Base-by-base conservation (phyloP, 164 flowering plant genomes). In the Annona squamosa region DNA sequence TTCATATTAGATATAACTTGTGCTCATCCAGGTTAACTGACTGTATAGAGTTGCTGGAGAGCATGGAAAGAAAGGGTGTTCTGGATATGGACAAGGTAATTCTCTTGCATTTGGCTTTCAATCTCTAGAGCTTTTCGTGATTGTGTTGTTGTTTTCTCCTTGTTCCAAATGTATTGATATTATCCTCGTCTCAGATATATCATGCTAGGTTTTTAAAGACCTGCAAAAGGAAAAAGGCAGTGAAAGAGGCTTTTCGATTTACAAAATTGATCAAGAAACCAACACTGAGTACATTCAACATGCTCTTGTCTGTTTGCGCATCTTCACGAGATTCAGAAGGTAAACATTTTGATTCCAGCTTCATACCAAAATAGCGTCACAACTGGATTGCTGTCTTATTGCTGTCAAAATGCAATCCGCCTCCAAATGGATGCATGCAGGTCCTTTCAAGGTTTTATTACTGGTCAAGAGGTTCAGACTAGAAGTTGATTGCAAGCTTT, bases 251-350 rank as follows among this genome's bases (percentile, higher is more conserved):
- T 63, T 91, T 95, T 74, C 86, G 85, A 73, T 95, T 87, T 79
- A 77, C 78, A 64, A 87, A 82, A 80, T 81, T 95, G 81, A 86
- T 95, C 48, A 76, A 77, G 45, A 89, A 86, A 74, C 95, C 97
- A 71, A 89, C 97, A 59, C 59, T 95, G 79, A 93, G 98, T 78
- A 93, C 99, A 63, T 93, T 90, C 81, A 95, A 93, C 78, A 91
- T 93, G 99, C 93, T 95, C 46, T 81, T 93, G 90, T 87, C 98
- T 74, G 99, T 95, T 9, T 95, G 93, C 82, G 84, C 97, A 67
- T 81, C 80, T 79, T 86, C 93, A 71, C 94, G 88, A 84, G 93
- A 93, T 89, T 85, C 82, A 59, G 94, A 89, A 72, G 90, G 99
- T 91, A 82, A 84, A 56, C 73, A 48, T 45, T 48, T 68, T 6